A percentile compares a stretch with the other conserved stretches of the same genome.
Evolutionary conservation across 179 eudicot genomes (phyloP).

Genomic region (Corrigiola litoralis): DNA sequence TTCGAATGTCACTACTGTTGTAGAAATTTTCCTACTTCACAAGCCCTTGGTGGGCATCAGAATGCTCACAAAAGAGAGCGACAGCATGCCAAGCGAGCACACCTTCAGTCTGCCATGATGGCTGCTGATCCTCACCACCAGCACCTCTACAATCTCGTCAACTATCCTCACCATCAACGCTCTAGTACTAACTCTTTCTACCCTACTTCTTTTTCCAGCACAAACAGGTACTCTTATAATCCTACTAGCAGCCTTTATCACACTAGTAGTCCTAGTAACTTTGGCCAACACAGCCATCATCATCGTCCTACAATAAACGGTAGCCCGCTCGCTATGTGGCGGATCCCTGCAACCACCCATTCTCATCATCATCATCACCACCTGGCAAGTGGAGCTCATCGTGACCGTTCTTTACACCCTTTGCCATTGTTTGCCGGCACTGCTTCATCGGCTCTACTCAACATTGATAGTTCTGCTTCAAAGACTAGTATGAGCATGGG

Average conservation of each 20-base stretch:
- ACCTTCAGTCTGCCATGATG: slow-evolving; percentile 66
- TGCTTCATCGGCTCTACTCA: slow-evolving; percentile 13
- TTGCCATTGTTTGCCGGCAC: slow-evolving; percentile 27
- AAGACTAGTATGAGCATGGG: not conserved
- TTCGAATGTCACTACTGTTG: slow-evolving; percentile 96
- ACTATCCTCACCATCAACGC: slow-evolving; percentile 31
- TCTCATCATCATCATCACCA: not conserved
- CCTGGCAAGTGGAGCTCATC: slow-evolving; percentile 13
- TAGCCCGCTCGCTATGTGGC: slow-evolving; percentile 65
- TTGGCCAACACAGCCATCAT: slow-evolving; percentile 15
- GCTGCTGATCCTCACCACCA: slow-evolving; percentile 27
- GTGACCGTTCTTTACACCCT: slow-evolving; percentile 31
- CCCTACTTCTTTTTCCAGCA: slow-evolving; percentile 3
- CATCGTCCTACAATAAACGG: slow-evolving; percentile 56
- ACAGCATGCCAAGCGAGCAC: slow-evolving; percentile 83
- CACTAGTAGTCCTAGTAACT: slow-evolving; percentile 7
- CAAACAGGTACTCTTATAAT: not conserved
- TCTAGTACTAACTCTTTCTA: slow-evolving; percentile 12
- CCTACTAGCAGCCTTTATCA: slow-evolving; percentile 3
- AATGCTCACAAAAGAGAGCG: slow-evolving; percentile 97
- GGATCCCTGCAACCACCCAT: slow-evolving; percentile 46
- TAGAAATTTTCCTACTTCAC: slow-evolving; percentile 92
- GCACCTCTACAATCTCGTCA: slow-evolving; percentile 33
- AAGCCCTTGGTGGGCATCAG: slow-evolving; percentile 97
- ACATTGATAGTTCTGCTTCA: slow-evolving; percentile 8